Conservation (phyloP, 2,329 filamentous ascomycete genomes). For the Trichophyton simii region DNA sequence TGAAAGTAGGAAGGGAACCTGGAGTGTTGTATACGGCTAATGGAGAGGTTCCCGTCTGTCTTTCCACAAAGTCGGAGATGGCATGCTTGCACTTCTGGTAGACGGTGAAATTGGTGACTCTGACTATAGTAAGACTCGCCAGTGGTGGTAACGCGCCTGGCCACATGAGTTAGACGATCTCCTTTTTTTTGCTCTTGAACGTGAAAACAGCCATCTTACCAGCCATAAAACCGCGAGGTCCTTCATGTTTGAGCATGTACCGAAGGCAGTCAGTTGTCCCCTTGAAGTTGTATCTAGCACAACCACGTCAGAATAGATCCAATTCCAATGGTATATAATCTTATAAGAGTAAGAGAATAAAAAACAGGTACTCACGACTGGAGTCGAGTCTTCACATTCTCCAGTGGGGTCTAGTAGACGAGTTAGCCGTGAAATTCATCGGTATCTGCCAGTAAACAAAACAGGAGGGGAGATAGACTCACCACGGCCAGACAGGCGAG, state of each 20-base stretch:
- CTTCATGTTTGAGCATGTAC: slow-evolving; percentile 37
- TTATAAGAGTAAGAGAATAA: background rate
- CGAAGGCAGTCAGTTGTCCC: slow-evolving; percentile 32
- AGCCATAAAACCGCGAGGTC: slow-evolving; percentile 36
- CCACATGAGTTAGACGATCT: background rate
- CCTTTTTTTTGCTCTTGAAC: background rate
- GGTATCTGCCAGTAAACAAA: too few species aligned
- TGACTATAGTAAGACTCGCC: slow-evolving; percentile 34
- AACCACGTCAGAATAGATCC: background rate
- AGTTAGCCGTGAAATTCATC: background rate
- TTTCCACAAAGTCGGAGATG: slow-evolving; percentile 29
- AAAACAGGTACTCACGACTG: slow-evolving; percentile 30
- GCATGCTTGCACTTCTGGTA: slow-evolving; percentile 33
- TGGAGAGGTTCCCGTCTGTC: slow-evolving; percentile 31
- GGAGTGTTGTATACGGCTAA: slow-evolving; percentile 30
- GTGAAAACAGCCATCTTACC: slow-evolving; percentile 21
- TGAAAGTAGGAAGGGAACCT: slow-evolving; percentile 30
- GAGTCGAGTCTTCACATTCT: slow-evolving; percentile 40
- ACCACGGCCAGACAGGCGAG: slow-evolving; percentile 36
- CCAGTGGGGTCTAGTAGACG: slow-evolving; percentile 31
- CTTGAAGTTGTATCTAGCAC: slow-evolving; percentile 32
- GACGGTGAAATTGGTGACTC: slow-evolving; percentile 36
- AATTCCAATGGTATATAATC: background rate
- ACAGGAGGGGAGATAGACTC: slow-evolving; percentile 15
- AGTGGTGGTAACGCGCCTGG: slow-evolving; percentile 34